Evolutionary conservation across 805 yeast species (phyloP), one percentile per base, ranked within the genome.

Genomic region (Metahyphopichia silvanorum): DNA sequence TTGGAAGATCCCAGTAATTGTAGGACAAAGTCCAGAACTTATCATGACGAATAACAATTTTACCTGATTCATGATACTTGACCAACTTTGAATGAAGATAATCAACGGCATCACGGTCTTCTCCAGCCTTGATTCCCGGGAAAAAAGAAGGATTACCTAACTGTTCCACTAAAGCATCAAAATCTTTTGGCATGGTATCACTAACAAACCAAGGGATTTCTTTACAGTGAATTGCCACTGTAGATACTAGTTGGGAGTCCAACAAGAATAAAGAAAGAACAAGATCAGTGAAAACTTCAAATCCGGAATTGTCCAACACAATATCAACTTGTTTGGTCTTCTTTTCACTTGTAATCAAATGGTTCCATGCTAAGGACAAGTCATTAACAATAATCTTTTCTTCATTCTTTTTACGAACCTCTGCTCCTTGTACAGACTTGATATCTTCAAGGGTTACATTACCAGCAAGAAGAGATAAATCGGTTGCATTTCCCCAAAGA

Each of bases 401-500:
- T 49, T 85, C 88, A 36, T 88, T 85, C 50, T 80, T 77, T 51
- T 79, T 82, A 45, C 98, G 73, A 13, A 87, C 87, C 41, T 83
- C 87, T 9, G 83, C 85, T 26, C 96, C 96, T 66, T 93, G 99
- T 24, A 87, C 77, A 5, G 91, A 79, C 57, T 86, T 84, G 49
- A 93, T 83, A 44, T 93, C 96, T 29, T 89, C 96, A 18, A 87
- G 55, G 2, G 69, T 52, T 6, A 88, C 78, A n/a, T 91, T 87
- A 38, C 86, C 88, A 4, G 94, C 89, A 41, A 93, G 69, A 33
- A 94, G 65, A 0, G 97, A 87, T 51, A 93, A 71, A 58, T 93
- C 99, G 4, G 97, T 86, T 13, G 98, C 97, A 58, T 93, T 93
- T 17, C 99, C 99, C 99, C 99, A 93, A 33, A 93, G 62, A 0